These are phyloP conservation scores for Luvunga scandens DNA, from an alignment of 345 rosid species.

Conservation along the genomic window DNA sequence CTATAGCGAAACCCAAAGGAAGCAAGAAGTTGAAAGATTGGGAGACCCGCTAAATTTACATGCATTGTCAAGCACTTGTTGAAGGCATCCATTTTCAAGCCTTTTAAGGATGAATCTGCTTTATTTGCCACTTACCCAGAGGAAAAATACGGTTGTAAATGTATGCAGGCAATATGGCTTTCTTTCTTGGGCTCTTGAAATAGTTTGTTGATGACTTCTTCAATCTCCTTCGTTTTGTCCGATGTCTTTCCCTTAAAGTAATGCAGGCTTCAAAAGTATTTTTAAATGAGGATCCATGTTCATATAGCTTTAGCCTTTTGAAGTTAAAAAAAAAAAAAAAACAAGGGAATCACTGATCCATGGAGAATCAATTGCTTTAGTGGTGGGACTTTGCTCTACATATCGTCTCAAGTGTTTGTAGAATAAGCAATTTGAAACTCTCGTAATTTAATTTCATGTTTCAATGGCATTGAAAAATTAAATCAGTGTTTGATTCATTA, in stretches of 20 bases:
- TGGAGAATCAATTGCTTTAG: not conserved
- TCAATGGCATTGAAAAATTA: too few relatives aligned
- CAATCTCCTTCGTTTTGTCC: too few relatives aligned
- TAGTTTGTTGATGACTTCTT: not conserved
- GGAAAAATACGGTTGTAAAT: not conserved
- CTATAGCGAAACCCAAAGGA: constrained; percentile 67
- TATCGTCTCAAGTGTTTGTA: not conserved
- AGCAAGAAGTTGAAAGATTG: constrained; percentile 45
- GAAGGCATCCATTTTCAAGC: not conserved
- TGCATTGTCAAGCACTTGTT: not conserved
- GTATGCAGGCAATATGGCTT: not conserved
- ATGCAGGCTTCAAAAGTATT: not conserved
- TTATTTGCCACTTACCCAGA: not conserved
- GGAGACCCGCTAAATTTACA: not conserved
- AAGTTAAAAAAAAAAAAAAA: not conserved
- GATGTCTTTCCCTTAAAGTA: not conserved
- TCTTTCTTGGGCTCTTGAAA: not conserved
- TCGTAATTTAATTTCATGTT: too few relatives aligned
- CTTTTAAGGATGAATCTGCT: not conserved
- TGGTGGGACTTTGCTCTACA: not conserved
- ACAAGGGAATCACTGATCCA: too few relatives aligned
- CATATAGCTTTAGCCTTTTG: not conserved
- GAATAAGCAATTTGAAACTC: not conserved
- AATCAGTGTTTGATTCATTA: too few relatives aligned
- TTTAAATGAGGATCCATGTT: not conserved